Evolutionary conservation across 768 basidiomycete genomes (phyloP), one percentile per base, ranked within the genome.

Genomic region (Rhodotorula paludigena): DNA sequence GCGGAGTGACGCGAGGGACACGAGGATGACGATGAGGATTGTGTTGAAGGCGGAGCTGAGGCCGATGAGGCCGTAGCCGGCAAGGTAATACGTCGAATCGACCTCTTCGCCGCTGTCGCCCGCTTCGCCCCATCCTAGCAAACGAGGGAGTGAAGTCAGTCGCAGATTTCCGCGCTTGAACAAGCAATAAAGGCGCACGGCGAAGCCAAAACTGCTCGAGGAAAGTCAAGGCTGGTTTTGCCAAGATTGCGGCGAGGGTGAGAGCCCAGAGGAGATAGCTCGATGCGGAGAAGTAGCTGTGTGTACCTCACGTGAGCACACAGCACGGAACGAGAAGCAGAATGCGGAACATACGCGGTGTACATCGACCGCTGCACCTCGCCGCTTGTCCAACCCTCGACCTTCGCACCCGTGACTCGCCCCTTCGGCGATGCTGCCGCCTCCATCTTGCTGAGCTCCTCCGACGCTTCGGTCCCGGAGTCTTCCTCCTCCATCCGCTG

Each of bases 181-280:
- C 44, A 23, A 7, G 21, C 41, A 32, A 18, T 9, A 52, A 7
- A 21, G 32, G 25, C 60, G 35, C 39, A 63, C 55, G 48, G 36
- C 64, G 56, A 2, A 73, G 53, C 72, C 67, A 69, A 30, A 63
- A 47, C 39, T 68, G 60, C 57, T 73, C 72, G 5, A 52, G 15
- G 48, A 73, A 69, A 0, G 58, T 35, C 15, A 69, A 35, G 30
- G 53, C 33, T 7, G 67, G 67, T 8, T 60, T 58, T 7, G 41
- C 54, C 32, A 69, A 20, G 21, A 73, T 44, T 6, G 55, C 25
- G 0, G 62, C 8, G 16, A 63, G 44, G 3, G 55, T 35, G 23
- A 58, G n/a, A 1, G 41, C 33, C 65, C 64, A 69, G 20, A 57
- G 30, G 4, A 57, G 20, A 48, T 59, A 73, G 28, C 53, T 33